Percentiles rank a stretch among this genome's conserved stretches.
Evolutionary conservation across 495 filamentous ascomycete genomes (phyloP).

Genomic region (Annulohypoxylon moriforme): DNA sequence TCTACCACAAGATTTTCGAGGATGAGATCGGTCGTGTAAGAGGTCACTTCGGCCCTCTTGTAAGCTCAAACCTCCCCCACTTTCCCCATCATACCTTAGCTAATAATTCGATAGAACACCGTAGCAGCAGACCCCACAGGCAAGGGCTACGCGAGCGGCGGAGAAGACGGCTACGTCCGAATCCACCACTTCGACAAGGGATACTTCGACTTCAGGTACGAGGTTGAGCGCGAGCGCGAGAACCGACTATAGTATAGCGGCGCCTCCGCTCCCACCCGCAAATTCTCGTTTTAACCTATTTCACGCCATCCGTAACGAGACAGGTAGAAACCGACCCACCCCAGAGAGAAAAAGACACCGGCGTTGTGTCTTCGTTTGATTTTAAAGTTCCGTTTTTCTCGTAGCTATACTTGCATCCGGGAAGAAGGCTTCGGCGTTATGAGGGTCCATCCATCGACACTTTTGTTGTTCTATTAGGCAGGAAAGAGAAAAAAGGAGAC

Average conservation of each 20-base stretch:
- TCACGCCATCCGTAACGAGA: background rate
- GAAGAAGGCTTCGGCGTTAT: slow-evolving; percentile 47
- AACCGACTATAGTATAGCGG: slow-evolving; percentile 44
- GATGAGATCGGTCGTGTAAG: slow-evolving; percentile 97
- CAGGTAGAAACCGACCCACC: background rate
- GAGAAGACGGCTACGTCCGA: slow-evolving; percentile 98
- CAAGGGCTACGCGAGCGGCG: slow-evolving; percentile 90
- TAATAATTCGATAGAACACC: slow-evolving; percentile 54
- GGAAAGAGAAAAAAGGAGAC: slow-evolving; percentile 35
- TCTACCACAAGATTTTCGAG: slow-evolving; percentile 99
- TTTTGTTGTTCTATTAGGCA: slow-evolving; percentile 31
- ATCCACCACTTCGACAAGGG: slow-evolving; percentile 98
- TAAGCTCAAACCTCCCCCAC: slow-evolving; percentile 57
- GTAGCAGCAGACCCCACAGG: slow-evolving; percentile 90
- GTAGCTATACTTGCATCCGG: slow-evolving; percentile 44
- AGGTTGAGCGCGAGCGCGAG: slow-evolving; percentile 82
- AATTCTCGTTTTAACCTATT: background rate
- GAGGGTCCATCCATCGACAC: slow-evolving; percentile 30
- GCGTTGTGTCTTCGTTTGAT: slow-evolving; percentile 36
- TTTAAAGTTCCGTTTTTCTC: slow-evolving; percentile 11
- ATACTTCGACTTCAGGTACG: slow-evolving; percentile 98
- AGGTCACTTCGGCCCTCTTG: slow-evolving; percentile 96
- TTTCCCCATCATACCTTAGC: background rate
- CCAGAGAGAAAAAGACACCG: slow-evolving; percentile 21
- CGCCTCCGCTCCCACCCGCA: background rate